Percentiles rank a stretch among this genome's conserved stretches.
phyloP scores from a whole-genome alignment of 805 yeast species.

The Ogataea paradorogensis region DNA sequence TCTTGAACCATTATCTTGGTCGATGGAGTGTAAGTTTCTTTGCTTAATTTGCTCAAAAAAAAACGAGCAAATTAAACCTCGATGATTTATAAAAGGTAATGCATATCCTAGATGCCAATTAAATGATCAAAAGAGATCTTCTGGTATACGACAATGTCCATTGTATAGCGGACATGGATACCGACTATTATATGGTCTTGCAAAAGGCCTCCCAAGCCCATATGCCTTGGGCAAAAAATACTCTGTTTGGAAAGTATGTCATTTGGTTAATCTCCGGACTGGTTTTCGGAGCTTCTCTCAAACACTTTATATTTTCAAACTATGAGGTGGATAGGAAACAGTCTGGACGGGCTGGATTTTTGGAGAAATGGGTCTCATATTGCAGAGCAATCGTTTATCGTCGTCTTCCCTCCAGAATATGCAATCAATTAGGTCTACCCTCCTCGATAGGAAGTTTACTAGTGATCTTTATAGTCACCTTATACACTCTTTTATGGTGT shows the following conservation, averaged over 20 bases:
- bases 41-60: conserved; percentile 23
- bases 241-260: conserved; percentile 37
- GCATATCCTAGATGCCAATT: background rate
- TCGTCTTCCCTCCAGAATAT: conserved; percentile 30
- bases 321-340: conserved; percentile 18
- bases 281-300: conserved; percentile 34
- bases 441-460: conserved; percentile 36
- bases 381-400: conserved; percentile 34
- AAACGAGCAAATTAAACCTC: conserved; percentile 1
- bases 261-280: conserved; percentile 40
- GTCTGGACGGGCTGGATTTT: conserved; percentile 1
- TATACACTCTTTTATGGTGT: conserved; percentile 34
- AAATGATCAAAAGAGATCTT: conserved; percentile 16
- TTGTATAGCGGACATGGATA: conserved; percentile 35
- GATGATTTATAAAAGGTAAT: conserved; percentile 1
- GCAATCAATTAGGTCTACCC: conserved; percentile 38
- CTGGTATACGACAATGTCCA: conserved; percentile 34
- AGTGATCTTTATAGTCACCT: conserved; percentile 32
- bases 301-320: conserved; percentile 21
- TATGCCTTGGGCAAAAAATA: conserved; percentile 30
- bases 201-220: conserved; percentile 31
- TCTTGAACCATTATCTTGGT: conserved; percentile 35
- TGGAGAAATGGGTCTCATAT: conserved; percentile 28
- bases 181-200: conserved; percentile 25
- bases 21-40: conserved; percentile 34